Percentiles rank a stretch among this genome's conserved stretches.
Conservation (phyloP, 2,329 filamentous ascomycete species). For the Fusarium buxicola region DNA sequence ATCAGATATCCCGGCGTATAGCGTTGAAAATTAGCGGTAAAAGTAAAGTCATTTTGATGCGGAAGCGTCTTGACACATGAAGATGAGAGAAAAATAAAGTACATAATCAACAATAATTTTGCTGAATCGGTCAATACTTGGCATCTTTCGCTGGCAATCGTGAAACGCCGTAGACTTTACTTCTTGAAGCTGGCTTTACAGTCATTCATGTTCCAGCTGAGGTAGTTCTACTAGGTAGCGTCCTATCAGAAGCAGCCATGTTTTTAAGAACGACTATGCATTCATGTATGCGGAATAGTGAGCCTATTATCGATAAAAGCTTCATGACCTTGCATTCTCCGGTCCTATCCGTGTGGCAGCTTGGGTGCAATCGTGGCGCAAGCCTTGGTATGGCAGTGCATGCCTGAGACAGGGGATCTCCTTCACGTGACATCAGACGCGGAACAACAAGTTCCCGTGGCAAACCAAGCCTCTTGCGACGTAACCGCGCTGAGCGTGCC, state of each 20-base stretch:
- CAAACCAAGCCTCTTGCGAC: slow-evolving; percentile 38
- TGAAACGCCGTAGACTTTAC: not conserved
- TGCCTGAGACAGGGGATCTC: not conserved
- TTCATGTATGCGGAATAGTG: not conserved
- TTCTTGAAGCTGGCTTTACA: not conserved
- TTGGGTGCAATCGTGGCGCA: too few relatives aligned
- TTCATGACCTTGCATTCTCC: not conserved
- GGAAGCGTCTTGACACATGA: slow-evolving; percentile 40
- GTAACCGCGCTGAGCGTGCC: slow-evolving; percentile 45
- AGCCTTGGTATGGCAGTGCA: slow-evolving; percentile 10
- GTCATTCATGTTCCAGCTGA: not conserved
- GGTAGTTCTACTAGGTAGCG: not conserved
- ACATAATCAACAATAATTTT: slow-evolving; percentile 42
- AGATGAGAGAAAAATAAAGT: slow-evolving; percentile 40
- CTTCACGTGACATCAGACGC: slow-evolving; percentile 42
- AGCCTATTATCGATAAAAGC: slow-evolving; percentile 11
- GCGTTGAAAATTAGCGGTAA: slow-evolving; percentile 44
- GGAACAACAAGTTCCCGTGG: slow-evolving; percentile 46
- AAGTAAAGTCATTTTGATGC: slow-evolving; percentile 46
- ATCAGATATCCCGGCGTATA: slow-evolving; percentile 44
- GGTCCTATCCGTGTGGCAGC: too few relatives aligned
- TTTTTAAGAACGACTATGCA: slow-evolving; percentile 12
- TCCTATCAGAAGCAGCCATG: slow-evolving; percentile 19
- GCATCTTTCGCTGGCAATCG: not conserved
- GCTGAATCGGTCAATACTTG: slow-evolving; percentile 14